Conservation (phyloP, 139 green algal species). For the Haematococcus lacustris region DNA sequence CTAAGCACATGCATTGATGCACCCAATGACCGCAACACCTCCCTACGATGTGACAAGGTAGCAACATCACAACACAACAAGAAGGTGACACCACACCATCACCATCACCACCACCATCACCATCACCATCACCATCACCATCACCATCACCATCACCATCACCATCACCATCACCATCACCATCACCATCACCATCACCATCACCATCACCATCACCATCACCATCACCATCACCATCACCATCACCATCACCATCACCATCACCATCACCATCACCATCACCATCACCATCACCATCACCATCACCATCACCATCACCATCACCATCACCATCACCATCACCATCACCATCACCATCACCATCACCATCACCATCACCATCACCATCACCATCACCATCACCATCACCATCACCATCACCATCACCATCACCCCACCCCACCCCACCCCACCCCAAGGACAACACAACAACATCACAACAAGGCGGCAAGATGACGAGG, state of each 20-base stretch:
- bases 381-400: conserved; percentile 4
- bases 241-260: conserved; percentile 4
- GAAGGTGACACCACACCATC: too few relatives aligned
- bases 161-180: conserved; percentile 4
- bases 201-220: conserved; percentile 4
- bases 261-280: conserved; percentile 1
- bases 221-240: conserved; percentile 4
- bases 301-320: conserved; percentile 4
- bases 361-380: conserved; percentile 4
- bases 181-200: conserved; percentile 4
- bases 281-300: conserved; percentile 4
- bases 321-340: conserved; percentile 4
- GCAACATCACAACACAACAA: background rate
- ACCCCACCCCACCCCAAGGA: too few relatives aligned
- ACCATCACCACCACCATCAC: conserved; percentile 1
- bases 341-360: conserved; percentile 4
- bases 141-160: conserved; percentile 4
- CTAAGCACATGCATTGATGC: too few relatives aligned
- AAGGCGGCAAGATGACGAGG: too few relatives aligned
- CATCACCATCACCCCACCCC: too few relatives aligned
- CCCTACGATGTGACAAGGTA: too few relatives aligned
- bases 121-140: conserved; percentile 4
- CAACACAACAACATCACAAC: too few relatives aligned
- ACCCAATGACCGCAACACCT: too few relatives aligned
- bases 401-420: background rate